phyloP scores from a whole-genome alignment of 148 eudicot species.

The Rhododendron simsii region DNA sequence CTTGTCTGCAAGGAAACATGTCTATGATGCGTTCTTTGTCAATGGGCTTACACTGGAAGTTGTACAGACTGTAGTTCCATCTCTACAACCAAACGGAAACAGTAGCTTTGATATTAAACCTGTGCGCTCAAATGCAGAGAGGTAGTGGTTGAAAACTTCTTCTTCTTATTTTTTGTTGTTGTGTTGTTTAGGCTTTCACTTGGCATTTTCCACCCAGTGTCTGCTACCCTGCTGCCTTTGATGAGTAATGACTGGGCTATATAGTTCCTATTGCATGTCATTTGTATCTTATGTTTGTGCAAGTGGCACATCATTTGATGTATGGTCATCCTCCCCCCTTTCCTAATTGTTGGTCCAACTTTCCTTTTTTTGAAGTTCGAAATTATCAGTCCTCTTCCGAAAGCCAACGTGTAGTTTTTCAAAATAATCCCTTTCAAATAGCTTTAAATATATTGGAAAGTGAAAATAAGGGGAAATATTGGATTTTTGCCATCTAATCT shows the following conservation, averaged over 20 bases:
- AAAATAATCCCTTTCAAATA: not conserved
- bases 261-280: constrained; percentile 2
- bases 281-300: not conserved
- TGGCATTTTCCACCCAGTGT: not conserved
- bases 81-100: constrained; percentile 41
- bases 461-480: not conserved
- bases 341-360: not conserved
- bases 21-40: constrained; percentile 76
- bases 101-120: constrained; percentile 31
- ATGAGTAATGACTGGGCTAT: not conserved
- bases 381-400: not conserved
- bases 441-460: not conserved
- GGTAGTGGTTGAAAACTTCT: constrained; percentile 30
- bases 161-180: not conserved
- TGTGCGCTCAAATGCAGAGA: constrained; percentile 74
- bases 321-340: not conserved
- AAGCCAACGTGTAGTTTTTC: not conserved
- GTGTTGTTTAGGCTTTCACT: not conserved
- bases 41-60: constrained; percentile 57
- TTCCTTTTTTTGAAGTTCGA: not conserved
- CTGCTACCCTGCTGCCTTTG: not conserved
- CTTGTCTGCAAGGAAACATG: constrained; percentile 62
- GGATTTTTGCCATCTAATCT: not conserved
- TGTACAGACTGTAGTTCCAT: constrained; percentile 71
- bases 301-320: not conserved